These are phyloP conservation scores for Musa balbisiana DNA, from an alignment of 202 grass and related monocot species.

Conservation along the genomic window DNA sequence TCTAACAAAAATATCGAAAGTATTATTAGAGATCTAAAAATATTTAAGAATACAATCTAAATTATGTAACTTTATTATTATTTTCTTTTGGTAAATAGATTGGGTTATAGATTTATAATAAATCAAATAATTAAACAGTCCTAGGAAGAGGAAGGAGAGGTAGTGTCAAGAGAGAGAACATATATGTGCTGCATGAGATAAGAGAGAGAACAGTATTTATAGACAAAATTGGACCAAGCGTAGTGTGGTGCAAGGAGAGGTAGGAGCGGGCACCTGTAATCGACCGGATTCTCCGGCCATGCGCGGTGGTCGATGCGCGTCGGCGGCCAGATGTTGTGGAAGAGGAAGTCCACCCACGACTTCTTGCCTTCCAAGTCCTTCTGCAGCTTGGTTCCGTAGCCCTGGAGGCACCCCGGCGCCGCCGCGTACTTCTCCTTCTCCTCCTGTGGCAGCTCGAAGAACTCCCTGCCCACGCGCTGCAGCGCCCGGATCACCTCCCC, in stretches of 20 bases:
- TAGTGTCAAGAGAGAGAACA: too few species aligned
- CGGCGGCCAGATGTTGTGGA: constrained; percentile 56
- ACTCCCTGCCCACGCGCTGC: constrained; percentile 52
- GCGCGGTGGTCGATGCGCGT: constrained; percentile 24
- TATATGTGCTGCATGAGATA: too few species aligned
- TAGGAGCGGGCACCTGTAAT: constrained; percentile 28
- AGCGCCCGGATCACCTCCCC: constrained; percentile 35
- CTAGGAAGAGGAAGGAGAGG: too few species aligned
- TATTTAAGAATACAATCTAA: too few species aligned
- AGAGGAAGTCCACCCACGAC: constrained; percentile 73
- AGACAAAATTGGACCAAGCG: too few species aligned
- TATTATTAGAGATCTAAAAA: too few species aligned
- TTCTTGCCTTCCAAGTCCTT: constrained; percentile 46
- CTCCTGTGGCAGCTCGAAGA: constrained; percentile 60
- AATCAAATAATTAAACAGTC: too few species aligned
- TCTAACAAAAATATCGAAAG: too few species aligned
- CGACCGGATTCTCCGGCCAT: constrained; percentile 37
- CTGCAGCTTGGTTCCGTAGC: constrained; percentile 49
- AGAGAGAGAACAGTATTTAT: background rate
- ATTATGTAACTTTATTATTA: too few species aligned
- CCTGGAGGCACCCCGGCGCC: constrained; percentile 31
- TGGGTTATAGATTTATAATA: too few species aligned
- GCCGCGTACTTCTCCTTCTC: constrained; percentile 51
- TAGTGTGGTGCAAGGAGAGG: background rate
- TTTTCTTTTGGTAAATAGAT: too few species aligned